These are phyloP conservation scores for Heterobasidion annosum DNA, from an alignment of 1,284 basidiomycete species.

Conservation along the genomic window DNA sequence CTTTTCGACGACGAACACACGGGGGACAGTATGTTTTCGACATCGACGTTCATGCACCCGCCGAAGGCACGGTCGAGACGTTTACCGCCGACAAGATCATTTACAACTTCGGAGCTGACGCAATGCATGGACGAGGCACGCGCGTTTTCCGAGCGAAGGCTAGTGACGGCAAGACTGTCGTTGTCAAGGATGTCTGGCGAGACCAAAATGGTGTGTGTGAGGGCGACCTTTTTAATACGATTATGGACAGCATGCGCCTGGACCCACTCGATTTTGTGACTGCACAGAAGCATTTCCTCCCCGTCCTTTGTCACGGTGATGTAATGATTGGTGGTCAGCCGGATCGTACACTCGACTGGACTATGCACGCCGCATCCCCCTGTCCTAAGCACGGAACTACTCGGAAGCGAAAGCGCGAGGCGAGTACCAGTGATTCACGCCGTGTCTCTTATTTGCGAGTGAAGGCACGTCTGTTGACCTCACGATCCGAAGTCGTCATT, in stretches of 20 bases:
- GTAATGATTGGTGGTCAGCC: background rate
- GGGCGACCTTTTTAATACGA: background rate
- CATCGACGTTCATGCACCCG: background rate
- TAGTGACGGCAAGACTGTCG: background rate
- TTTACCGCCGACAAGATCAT: no score
- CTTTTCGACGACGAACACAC: background rate
- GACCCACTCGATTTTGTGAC: no score
- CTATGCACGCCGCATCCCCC: background rate
- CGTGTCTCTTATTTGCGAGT: no score
- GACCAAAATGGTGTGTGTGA: background rate
- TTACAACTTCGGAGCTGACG: no score
- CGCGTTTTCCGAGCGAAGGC: no score
- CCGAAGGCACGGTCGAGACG: background rate
- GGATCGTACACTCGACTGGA: background rate
- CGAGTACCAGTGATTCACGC: no score
- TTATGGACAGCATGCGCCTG: background rate
- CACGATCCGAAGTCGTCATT: background rate
- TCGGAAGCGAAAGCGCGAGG: no score
- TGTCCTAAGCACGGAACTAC: background rate
- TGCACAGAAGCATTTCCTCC: background rate
- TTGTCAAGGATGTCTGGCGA: background rate
- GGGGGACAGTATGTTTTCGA: no score
- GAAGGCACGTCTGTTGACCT: no score
- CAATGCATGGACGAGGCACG: no score
- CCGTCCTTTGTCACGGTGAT: background rate